Evolutionary conservation across 2,329 filamentous ascomycete genomes (phyloP), one percentile per base, ranked within the genome.

Genomic region (Pezicula radicicola): DNA sequence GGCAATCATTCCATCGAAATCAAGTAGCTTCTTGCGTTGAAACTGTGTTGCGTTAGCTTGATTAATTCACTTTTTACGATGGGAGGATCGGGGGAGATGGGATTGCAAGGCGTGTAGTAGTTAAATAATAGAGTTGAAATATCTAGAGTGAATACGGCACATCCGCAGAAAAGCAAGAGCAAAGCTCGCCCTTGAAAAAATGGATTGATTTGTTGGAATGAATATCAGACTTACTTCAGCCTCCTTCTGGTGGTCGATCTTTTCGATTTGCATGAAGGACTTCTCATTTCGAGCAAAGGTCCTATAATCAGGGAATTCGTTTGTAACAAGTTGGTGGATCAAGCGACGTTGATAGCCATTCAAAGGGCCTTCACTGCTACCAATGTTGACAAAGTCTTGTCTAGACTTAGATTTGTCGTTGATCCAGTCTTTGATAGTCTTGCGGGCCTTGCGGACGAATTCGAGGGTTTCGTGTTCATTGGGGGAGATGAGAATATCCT

Each of bases 321-420:
- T 76, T 12, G 81, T 75, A n/a, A 89, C 75, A 12, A 87, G 71
- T 59, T 88, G 84, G 61, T 88, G 81, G 1, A 88, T 75, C 6
- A 89, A 72, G 33, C 82, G 75, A 63, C 84, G 82, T 63, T 89
- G 84, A 59, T 80, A 87, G 1, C 76, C 74, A 54, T 76, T 82
- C 25, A 85, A 63, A 46, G 69, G 66, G 9, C 66, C 61, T 16
- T 55, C 56, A 3, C 68, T 60, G 13, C 68, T 67, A 4, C 72
- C 70, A 27, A 79, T 71, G 53, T 79, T 80, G 53, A 78, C 65
- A 55, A 71, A 77, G 8, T 66, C 47, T 8, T 65, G n/a, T 35
- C 61, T 55, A 1, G 60, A 51, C 61, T 63, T 40, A 27, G 27
- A 36, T 3, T 3, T 25, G 33, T 59, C 52, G 2, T 60, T 55